Conservation (phyloP, 768 basidiomycete genomes). For the Mycena rosella region DNA sequence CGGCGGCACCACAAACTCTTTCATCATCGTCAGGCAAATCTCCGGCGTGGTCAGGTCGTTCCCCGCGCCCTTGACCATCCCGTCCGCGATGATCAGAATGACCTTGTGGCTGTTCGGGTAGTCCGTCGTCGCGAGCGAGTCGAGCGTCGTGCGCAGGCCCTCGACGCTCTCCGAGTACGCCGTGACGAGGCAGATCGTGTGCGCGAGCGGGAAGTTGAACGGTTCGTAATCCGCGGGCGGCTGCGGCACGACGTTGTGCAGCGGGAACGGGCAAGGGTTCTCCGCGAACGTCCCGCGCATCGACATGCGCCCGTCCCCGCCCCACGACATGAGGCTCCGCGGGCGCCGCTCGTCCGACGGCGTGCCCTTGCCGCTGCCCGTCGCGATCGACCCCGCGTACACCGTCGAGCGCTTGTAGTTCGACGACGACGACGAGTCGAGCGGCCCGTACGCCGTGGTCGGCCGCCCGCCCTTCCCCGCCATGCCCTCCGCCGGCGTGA, state of each 20-base stretch:
- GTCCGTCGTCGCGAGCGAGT: constrained; percentile 97
- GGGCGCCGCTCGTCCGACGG: constrained; percentile 78
- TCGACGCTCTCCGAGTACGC: constrained; percentile 98
- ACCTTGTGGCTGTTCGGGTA: constrained; percentile 98
- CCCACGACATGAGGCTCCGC: constrained; percentile 85
- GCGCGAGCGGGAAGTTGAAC: constrained; percentile 94
- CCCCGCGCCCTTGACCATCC: constrained; percentile 97
- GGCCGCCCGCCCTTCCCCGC: constrained; percentile 63
- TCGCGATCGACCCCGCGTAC: constrained; percentile 61
- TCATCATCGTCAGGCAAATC: constrained; percentile 97
- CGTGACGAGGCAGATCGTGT: constrained; percentile 96
- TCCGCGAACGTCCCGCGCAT: constrained; percentile 66
- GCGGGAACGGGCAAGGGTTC: constrained; percentile 92
- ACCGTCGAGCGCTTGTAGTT: constrained; percentile 72
- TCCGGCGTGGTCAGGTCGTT: constrained; percentile 93
- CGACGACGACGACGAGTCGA: constrained; percentile 61
- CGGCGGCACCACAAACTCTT: constrained; percentile 84
- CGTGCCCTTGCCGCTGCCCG: constrained; percentile 64
- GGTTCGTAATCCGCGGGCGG: constrained; percentile 93
- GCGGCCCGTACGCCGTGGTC: constrained; percentile 73
- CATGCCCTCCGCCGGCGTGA: constrained; percentile 79
- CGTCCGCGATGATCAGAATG: constrained; percentile 96
- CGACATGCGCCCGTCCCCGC: constrained; percentile 48
- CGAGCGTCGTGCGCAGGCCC: constrained; percentile 96
- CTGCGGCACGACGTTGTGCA: constrained; percentile 90